Conservation (phyloP, 257 asterid genomes). For the Salvia rosmarinus region DNA sequence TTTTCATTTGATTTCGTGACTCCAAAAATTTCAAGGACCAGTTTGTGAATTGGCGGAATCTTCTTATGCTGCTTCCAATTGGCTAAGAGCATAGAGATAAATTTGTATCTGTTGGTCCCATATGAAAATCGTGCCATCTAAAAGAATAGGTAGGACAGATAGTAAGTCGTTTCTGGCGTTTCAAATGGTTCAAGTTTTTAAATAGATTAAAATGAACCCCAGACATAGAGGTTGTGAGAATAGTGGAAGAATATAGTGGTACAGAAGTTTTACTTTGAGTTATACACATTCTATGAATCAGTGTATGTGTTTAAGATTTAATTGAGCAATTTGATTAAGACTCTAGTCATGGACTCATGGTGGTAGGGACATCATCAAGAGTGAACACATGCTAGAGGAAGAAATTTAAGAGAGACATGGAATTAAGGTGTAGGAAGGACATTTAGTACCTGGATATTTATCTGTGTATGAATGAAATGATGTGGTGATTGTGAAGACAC, state of each 20-base stretch:
- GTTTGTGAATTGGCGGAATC: not conserved
- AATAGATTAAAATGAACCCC: not conserved
- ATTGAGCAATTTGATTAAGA: slow-evolving; percentile 8
- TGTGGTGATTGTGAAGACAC: not conserved
- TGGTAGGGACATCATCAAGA: no score
- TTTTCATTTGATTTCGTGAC: not conserved
- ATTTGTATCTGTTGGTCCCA: slow-evolving; percentile 8
- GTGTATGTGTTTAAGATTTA: not conserved
- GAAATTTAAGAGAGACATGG: not conserved
- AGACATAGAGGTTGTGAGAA: not conserved
- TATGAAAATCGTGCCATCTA: not conserved
- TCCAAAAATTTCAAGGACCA: not conserved
- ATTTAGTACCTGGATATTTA: not conserved
- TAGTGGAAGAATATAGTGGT: not conserved
- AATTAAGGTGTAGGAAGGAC: not conserved
- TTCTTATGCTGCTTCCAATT: not conserved
- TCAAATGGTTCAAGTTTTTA: not conserved
- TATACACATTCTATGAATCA: not conserved
- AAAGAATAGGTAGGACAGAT: not conserved
- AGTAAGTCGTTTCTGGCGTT: not conserved
- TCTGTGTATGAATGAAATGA: not conserved
- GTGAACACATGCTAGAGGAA: not conserved
- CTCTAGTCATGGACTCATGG: slow-evolving; percentile 22
- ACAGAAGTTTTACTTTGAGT: not conserved
- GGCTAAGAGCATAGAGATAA: slow-evolving; percentile 18